Base-by-base conservation (phyloP, 208 protist species). In the Tritrichomonas foetus region DNA sequence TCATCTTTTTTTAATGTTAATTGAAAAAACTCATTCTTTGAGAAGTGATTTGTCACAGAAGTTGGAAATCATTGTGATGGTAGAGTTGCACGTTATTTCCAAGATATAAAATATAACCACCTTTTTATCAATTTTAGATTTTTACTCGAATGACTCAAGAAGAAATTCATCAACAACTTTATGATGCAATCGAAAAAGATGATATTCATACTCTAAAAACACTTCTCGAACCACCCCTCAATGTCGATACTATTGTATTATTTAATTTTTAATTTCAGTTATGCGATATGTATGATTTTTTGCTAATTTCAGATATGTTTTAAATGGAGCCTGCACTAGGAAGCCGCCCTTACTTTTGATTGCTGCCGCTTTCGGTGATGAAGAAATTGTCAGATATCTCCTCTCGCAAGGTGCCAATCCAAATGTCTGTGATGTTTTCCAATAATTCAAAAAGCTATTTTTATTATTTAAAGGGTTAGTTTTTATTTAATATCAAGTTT, bases 391-490 rank as follows among this genome's bases (percentile, higher is more conserved):
- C 2, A 30, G 50, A 82, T 82, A 39, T 30, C 74, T 82, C 30
- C 39, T 82, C 11, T 82, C 74, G 50, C 74, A 82, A 82, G 74
- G 74, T 47, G 41, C 41, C 11, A 82, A 82, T 50, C 74, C 74
- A 41, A 82, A 82, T 82, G 39, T 82, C 30, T 30, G 33, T n/a
- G 74, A 82, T 50, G 50, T 61, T 61, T 61, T 16, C 5, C 53
- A 5, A 61, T 22, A 61, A 22, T 61, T 61, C 53, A 61, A 22
- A 61, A 61, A 61, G 53, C 16, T 61, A 22, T 61, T 22, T 61
- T 61, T 61, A 22, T 61, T 61, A 5, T 61, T 16, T 16, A 22
- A 5, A 16, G 16, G 53, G 5, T 61, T 61, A 61, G 16, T 61
- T 61, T 61, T 61, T 61, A 61, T 22, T 61, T 61, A 22, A 22